A percentile compares a stretch with the other conserved stretches of the same genome.
Conservation (phyloP, 2,329 filamentous ascomycete species). For the Phaeoacremonium minimum region DNA sequence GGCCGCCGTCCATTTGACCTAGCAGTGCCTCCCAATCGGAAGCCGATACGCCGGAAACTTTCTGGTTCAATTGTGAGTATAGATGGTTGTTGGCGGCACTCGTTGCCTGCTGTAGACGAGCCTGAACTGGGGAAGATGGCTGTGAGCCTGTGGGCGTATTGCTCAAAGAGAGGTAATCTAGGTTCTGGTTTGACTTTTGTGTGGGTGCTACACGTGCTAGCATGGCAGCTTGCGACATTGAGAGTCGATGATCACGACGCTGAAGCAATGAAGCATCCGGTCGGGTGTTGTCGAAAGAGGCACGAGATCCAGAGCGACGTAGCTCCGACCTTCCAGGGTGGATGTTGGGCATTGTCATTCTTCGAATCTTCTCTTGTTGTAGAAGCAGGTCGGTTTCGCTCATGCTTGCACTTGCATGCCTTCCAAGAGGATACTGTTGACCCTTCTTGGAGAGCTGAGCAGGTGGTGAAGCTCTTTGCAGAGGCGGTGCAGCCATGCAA, state of each 20-base stretch:
- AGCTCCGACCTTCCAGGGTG: constrained; percentile 26
- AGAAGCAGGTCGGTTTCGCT: constrained; percentile 50
- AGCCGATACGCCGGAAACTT: constrained; percentile 46
- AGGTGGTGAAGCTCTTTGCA: constrained; percentile 26
- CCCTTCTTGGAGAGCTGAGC: constrained; percentile 27
- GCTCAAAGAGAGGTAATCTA: constrained; percentile 56
- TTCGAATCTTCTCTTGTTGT: constrained; percentile 54
- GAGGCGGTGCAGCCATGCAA: constrained; percentile 31
- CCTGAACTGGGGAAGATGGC: constrained; percentile 42
- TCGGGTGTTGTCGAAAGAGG: constrained; percentile 42
- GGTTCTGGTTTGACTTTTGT: constrained; percentile 36
- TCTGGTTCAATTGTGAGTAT: constrained; percentile 31
- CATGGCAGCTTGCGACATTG: constrained; percentile 36
- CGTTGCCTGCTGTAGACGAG: constrained; percentile 30
- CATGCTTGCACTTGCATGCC: constrained; percentile 35
- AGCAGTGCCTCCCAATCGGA: constrained; percentile 81
- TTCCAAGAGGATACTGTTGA: constrained; percentile 30
- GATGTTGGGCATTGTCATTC: constrained; percentile 48
- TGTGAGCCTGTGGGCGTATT: constrained; percentile 41
- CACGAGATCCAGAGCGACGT: constrained; percentile 35
- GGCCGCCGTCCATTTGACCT: constrained; percentile 72
- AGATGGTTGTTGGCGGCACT: constrained; percentile 21
- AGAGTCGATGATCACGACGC: constrained; percentile 44
- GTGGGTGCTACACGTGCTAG: constrained; percentile 30
- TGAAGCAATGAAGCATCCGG: constrained; percentile 27